phyloP scores from a whole-genome alignment of 1,284 basidiomycete genomes.

The Pisolithus thermaeus region DNA sequence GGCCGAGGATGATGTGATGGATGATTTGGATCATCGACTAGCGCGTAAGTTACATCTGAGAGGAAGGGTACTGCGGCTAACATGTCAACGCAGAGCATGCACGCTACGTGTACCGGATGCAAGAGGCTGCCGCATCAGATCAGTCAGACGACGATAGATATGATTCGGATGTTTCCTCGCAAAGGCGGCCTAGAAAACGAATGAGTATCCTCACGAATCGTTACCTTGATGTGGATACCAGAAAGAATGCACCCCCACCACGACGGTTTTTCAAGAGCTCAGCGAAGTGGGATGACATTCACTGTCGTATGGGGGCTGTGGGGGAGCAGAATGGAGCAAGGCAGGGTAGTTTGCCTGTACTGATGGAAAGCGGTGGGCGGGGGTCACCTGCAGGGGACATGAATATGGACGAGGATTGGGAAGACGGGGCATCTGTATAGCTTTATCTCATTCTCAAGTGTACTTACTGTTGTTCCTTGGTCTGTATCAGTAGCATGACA shows the following conservation, averaged over 20 bases:
- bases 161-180: conserved; percentile 39
- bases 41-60: conserved; percentile 46
- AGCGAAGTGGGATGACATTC: conserved; percentile 36
- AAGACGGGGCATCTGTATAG: conserved; percentile 19
- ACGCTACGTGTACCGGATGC: conserved; percentile 56
- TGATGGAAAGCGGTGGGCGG: conserved; percentile 24
- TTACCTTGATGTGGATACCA: conserved; percentile 37
- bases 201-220: conserved; percentile 66
- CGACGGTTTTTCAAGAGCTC: conserved; percentile 56
- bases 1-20: conserved; percentile 41
- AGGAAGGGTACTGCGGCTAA: conserved; percentile 2
- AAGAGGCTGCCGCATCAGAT: conserved; percentile 44
- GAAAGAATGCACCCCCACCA: conserved; percentile 20
- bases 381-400: conserved; percentile 11
- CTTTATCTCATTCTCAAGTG: background rate
- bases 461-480: background rate
- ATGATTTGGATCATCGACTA: conserved; percentile 61
- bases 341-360: conserved; percentile 12
- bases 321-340: conserved; percentile 13
- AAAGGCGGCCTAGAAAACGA: conserved; percentile 41
- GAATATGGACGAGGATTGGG: conserved; percentile 26
- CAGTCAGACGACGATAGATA: conserved; percentile 50
- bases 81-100: conserved; percentile 45
- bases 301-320: conserved; percentile 19
- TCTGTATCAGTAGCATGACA: conserved; percentile 2